Percentiles rank a stretch among this genome's conserved stretches.
phyloP scores from a whole-genome alignment of 176 grass and related monocot species.

The Cenchrus americanus region DNA sequence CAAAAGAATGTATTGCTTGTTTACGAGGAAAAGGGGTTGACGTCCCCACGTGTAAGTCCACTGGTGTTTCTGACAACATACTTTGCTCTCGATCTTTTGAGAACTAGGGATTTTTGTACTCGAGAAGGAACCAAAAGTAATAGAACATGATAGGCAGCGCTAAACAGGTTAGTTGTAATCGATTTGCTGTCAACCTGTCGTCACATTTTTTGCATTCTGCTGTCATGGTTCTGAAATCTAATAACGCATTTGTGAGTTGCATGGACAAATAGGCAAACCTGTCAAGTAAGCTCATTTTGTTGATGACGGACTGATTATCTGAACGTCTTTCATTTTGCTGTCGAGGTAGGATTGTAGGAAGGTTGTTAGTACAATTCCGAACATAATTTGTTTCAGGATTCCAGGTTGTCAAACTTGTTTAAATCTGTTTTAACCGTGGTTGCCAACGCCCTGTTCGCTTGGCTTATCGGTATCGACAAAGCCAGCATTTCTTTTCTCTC shows the following conservation, averaged over 20 bases:
- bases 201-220: background rate
- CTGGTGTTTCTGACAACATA: slow-evolving; percentile 10
- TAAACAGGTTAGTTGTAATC: slow-evolving; percentile 15
- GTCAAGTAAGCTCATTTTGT: background rate
- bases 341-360: too few species aligned
- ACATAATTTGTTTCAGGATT: too few species aligned
- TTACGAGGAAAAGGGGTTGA: slow-evolving; percentile 1
- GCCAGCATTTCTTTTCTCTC: too few species aligned
- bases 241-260: background rate
- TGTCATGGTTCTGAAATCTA: background rate
- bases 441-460: too few species aligned
- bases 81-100: slow-evolving; percentile 7
- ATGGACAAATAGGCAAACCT: background rate
- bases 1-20: slow-evolving; percentile 8
- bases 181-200: background rate
- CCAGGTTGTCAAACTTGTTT: too few species aligned
- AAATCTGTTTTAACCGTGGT: too few species aligned
- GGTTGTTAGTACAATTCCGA: background rate
- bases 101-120: slow-evolving; percentile 39
- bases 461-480: too few species aligned
- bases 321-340: background rate
- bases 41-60: background rate
- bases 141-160: slow-evolving; percentile 21
- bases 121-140: slow-evolving; percentile 24
- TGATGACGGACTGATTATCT: background rate